Base-by-base conservation (phyloP, 345 rosid species). In the Barbarea vulgaris region DNA sequence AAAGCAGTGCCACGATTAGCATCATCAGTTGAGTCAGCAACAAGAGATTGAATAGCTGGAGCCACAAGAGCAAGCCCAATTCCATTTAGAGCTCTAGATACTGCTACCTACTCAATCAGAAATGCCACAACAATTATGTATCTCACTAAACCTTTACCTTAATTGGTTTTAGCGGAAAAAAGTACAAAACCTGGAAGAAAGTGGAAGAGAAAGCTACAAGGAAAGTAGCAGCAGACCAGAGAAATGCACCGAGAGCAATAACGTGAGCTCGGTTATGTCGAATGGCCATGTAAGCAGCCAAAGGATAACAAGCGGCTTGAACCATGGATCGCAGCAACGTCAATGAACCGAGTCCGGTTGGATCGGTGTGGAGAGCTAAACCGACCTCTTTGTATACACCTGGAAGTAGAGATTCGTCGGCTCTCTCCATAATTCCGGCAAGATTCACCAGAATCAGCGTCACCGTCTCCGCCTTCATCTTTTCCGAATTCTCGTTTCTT, bases 301-400 rank as follows among this genome's bases (percentile, higher is more conserved):
- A 61, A 1, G 92, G 95, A 74, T 86, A 87, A 19, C 86, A 85
- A 58, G 41, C 57, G 25, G 83, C 66, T 72, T 89, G 92, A 22
- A 89, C 90, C 18, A 89, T 73, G 61, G 96, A 89, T 47, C 96
- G 77, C 37, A 88, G 73, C 36, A 91, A 80, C 18, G 97, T 88
- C 22, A 94, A 78, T 1, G 96, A 86, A 2, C 96, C 98, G 51
- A 94, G 80, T 2, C 92, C 93, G 1, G 96, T 90, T 15, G 96
- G 97, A 76, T 90, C 95, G 3, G 87, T 80, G 77, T 90, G 93
- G 0, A 94, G 84, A 66, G 91, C 97, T 0, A 82, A 93, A 1
- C 97, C 97, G n/a, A 94, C 93, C 70, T 94, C 97, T 79, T 83
- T 88, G 82, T 91, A 91, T 19, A 94, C 98, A 13, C 97, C 93